Percentiles rank a stretch among this genome's conserved stretches.
phyloP scores from a whole-genome alignment of 2,329 filamentous ascomycete genomes.

The Teratosphaeria pseudoeucalypti region DNA sequence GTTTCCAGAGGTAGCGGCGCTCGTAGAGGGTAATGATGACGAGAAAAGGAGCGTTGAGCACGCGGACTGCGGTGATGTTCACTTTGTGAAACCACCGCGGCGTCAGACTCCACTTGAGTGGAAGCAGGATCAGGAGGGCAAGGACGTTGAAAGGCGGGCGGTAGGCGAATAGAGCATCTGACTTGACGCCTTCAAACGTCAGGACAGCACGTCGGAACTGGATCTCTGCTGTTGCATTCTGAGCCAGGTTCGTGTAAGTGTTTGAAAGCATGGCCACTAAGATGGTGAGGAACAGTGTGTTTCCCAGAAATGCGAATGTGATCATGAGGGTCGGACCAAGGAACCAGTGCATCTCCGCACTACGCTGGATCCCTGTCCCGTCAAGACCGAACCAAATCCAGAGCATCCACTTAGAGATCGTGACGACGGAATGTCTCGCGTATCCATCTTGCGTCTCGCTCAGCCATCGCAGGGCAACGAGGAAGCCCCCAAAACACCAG shows the following conservation, averaged over 20 bases:
- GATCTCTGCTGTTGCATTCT: constrained; percentile 71
- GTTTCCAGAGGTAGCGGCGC: constrained; percentile 56
- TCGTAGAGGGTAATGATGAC: constrained; percentile 62
- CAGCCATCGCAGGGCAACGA: constrained; percentile 71
- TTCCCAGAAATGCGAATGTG: constrained; percentile 73
- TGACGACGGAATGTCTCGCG: constrained; percentile 39
- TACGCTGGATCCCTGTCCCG: constrained; percentile 47
- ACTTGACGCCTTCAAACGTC: constrained; percentile 77
- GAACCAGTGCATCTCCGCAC: constrained; percentile 65
- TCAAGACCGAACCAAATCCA: constrained; percentile 90
- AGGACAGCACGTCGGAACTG: constrained; percentile 72
- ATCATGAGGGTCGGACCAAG: constrained; percentile 73
- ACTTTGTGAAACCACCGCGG: constrained; percentile 85
- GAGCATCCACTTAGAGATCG: constrained; percentile 82
- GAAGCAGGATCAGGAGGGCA: constrained; percentile 62
- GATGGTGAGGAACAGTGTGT: constrained; percentile 81
- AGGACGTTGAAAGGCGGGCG: constrained; percentile 75
- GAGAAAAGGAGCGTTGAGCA: constrained; percentile 65
- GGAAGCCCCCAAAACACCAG: constrained; percentile 77
- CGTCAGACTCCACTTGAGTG: constrained; percentile 67
- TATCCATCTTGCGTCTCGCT: constrained; percentile 45
- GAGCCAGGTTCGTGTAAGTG: constrained; percentile 68
- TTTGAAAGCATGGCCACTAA: constrained; percentile 78
- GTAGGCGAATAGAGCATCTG: constrained; percentile 73
- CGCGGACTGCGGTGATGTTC: constrained; percentile 64